Base-by-base conservation (phyloP, 2,329 filamentous ascomycete genomes). In the Camptophora hylomeconis region DNA sequence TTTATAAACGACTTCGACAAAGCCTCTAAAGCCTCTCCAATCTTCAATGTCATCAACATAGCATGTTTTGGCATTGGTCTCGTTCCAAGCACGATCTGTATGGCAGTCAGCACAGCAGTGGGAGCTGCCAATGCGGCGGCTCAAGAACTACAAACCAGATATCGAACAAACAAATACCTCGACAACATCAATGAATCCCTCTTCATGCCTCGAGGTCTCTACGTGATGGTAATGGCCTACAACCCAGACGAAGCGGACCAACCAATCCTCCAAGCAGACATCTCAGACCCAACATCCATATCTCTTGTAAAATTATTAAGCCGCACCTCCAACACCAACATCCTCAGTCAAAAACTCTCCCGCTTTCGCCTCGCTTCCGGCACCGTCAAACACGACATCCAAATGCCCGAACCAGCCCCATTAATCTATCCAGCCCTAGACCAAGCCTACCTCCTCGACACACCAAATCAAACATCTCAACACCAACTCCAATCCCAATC, bases 131-230 rank as follows among this genome's bases (percentile, higher is more conserved):
- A n/a, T n/a, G 24, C 24, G 10, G 24, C 10, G 24, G 24, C 5
- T 26, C 16, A 35, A 26, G 37, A 38, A 24, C 15, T 40, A n/a
- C 39, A 38, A 24, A 26, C 33, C 8, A 52, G 40, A 21, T 27
- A 39, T 20, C 50, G 57, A 22, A 58, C 63, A 0, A 73, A 72
- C 40, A 51, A 45, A 0, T 75, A 69, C 42, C 56, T 76, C 10
- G 60, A 72, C 38, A 49, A 54, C 19, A 57, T 71, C 40, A 75
- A 75, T 41, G 53, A 61, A 6, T 54, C 65, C 3, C 61, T 71
- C 34, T 76, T 75, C 46, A 58, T 56, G 25, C 69, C 71, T 0
- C 59, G 58, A 2, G 70, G 70, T 0, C 54, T 75, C 0, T 67
- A 63, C 47, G 63, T 58, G 35, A 51, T 69, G 12, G 54, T 76